A percentile compares a stretch with the other conserved stretches of the same genome.
Conservation (phyloP, 441 rosid genomes). For the Aquilaria agallochum region DNA sequence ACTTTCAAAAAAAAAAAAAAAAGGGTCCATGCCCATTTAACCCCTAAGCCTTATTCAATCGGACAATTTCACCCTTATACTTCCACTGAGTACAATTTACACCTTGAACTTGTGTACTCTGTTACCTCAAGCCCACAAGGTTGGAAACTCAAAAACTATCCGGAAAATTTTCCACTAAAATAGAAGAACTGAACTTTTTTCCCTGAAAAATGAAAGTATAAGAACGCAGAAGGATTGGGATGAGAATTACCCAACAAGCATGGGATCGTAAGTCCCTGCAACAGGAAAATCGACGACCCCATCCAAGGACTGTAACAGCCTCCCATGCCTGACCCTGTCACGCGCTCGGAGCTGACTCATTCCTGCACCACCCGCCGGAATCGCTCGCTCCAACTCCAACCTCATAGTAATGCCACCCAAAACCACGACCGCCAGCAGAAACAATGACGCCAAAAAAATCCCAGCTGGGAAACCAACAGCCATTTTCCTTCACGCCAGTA, state of each 20-base stretch:
- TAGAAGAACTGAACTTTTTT: too few species aligned
- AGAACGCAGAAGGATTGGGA: neutral
- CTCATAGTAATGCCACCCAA: slow-evolving; percentile 44
- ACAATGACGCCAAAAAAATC: slow-evolving; percentile 24
- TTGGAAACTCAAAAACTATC: too few species aligned
- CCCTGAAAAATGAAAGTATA: too few species aligned
- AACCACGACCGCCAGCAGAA: slow-evolving; percentile 21
- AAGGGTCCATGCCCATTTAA: too few species aligned
- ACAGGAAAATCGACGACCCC: slow-evolving; percentile 87
- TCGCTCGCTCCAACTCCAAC: slow-evolving; percentile 60
- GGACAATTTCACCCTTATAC: too few species aligned
- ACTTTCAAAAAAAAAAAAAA: too few species aligned
- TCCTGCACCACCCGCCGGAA: slow-evolving; percentile 52
- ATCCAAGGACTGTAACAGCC: slow-evolving; percentile 56
- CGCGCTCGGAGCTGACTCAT: slow-evolving; percentile 53
- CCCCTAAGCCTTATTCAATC: too few species aligned
- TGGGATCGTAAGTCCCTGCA: slow-evolving; percentile 81
- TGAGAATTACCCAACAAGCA: slow-evolving; percentile 68
- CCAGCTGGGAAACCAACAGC: slow-evolving; percentile 22
- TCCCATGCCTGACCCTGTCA: slow-evolving; percentile 66
- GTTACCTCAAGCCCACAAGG: too few species aligned
- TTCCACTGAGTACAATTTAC: too few species aligned
- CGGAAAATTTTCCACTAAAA: too few species aligned
- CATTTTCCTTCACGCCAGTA: slow-evolving; percentile 19
- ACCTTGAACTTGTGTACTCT: too few species aligned